Conservation (phyloP, 2,329 filamentous ascomycete genomes). For the Dactylella cylindrospora region DNA sequence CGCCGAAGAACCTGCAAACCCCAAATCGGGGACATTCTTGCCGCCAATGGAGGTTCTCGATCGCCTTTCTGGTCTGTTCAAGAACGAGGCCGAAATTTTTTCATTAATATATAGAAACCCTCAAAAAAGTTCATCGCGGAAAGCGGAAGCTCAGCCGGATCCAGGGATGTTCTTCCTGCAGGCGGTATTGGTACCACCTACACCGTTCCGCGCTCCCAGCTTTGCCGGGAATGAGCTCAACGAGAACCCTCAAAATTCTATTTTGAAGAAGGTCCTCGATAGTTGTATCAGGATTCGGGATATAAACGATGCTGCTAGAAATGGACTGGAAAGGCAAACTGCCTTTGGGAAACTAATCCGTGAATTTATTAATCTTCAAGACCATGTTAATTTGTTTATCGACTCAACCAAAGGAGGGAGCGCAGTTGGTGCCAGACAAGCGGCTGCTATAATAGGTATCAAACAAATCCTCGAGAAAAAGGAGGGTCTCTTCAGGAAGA, state of each 20-base stretch:
- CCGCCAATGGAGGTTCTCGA: constrained; percentile 78
- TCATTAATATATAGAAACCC: constrained; percentile 74
- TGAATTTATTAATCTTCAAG: constrained; percentile 64
- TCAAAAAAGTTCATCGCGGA: constrained; percentile 67
- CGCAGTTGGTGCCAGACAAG: constrained; percentile 66
- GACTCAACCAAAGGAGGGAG: constrained; percentile 74
- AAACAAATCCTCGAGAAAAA: constrained; percentile 99
- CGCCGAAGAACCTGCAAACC: constrained; percentile 51
- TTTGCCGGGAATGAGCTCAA: constrained; percentile 79
- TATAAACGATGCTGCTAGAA: constrained; percentile 38
- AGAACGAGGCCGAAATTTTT: constrained; percentile 81
- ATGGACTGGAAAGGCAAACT: constrained; percentile 13
- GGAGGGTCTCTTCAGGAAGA: constrained; percentile 95
- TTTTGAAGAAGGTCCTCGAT: constrained; percentile 73
- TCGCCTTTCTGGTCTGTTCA: constrained; percentile 75
- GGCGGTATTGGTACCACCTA: constrained; percentile 83
- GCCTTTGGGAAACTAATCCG: constrained; percentile 45
- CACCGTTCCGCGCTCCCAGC: constrained; percentile 80
- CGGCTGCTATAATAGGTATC: constrained; percentile 72
- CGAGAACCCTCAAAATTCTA: constrained; percentile 82
- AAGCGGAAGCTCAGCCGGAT: constrained; percentile 1
- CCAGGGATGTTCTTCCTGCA: constrained; percentile 83
- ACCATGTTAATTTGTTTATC: constrained; percentile 86
- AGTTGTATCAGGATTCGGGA: constrained; percentile 66
- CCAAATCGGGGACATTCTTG: constrained; percentile 59